Conservation (phyloP, 2,329 filamentous ascomycete species). For the Laburnicola sp. region DNA sequence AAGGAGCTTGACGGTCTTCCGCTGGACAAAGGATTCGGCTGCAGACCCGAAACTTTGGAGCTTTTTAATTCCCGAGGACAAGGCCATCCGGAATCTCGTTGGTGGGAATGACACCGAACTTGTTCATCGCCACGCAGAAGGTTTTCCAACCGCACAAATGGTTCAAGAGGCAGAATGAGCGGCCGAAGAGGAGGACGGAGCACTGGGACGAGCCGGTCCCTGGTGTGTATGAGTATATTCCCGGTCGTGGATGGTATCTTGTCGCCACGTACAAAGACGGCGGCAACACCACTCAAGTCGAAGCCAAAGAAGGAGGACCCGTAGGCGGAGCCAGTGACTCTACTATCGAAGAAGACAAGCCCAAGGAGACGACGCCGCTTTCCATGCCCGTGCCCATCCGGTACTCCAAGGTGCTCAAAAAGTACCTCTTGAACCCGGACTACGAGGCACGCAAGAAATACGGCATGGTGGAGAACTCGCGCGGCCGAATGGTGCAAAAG, state of each 20-base stretch:
- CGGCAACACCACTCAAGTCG: conserved; percentile 31
- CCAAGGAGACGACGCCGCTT: conserved; percentile 28
- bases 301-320: conserved; percentile 24
- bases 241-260: conserved; percentile 56
- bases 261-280: conserved; percentile 46
- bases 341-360: conserved; percentile 48
- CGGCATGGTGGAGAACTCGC: conserved; percentile 45
- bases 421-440: conserved; percentile 53
- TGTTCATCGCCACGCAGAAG: conserved; percentile 54
- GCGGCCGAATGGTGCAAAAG: conserved; percentile 44
- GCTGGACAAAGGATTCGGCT: no score
- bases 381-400: conserved; percentile 45
- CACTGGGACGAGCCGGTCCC: conserved; percentile 54
- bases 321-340: conserved; percentile 7
- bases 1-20: no score
- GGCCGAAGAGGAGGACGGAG: conserved; percentile 49
- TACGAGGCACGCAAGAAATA: conserved; percentile 53
- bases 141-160: conserved; percentile 55
- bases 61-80: no score
- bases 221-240: conserved; percentile 55
- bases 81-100: conserved; percentile 3
- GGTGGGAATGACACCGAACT: conserved; percentile 53
- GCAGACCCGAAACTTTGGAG: no score
- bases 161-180: conserved; percentile 50
- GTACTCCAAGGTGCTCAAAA: conserved; percentile 55